A percentile compares a stretch with the other conserved stretches of the same genome.
phyloP scores from a whole-genome alignment of 495 filamentous ascomycete species.

The Neurospora sp. region DNA sequence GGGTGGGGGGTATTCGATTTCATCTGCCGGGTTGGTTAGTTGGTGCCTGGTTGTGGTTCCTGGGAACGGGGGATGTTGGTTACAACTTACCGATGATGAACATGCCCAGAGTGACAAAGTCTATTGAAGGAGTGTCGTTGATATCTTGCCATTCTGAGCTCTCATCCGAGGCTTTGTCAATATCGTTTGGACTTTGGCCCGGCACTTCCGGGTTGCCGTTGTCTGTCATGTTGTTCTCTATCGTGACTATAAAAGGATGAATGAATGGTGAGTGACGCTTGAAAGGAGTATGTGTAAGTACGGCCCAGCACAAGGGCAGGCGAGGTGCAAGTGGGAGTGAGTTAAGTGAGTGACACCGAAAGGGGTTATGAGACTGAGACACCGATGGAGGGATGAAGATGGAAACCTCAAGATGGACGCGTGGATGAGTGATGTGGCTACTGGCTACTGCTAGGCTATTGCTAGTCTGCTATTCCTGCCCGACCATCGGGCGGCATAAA shows the following conservation, averaged over 20 bases:
- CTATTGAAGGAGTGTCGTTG: conserved; percentile 30
- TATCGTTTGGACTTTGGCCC: neutral
- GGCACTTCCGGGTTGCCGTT: neutral
- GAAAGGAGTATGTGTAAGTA: neutral
- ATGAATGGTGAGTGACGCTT: neutral
- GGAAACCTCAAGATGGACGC: neutral
- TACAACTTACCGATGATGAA: conserved; percentile 72
- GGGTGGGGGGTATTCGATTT: conserved; percentile 69
- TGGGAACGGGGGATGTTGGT: neutral
- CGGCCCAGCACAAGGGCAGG: neutral
- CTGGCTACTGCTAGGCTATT: neutral
- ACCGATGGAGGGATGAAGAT: neutral
- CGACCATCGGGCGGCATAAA: neutral
- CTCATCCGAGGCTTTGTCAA: neutral
- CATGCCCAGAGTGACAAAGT: conserved; percentile 89
- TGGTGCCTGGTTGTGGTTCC: neutral
- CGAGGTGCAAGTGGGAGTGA: neutral
- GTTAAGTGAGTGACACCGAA: neutral
- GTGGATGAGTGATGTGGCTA: neutral
- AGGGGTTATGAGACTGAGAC: neutral
- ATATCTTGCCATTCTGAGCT: neutral
- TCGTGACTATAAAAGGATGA: neutral
- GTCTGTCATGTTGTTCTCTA: neutral
- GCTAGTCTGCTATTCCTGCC: neutral
- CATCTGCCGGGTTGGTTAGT: conserved; percentile 48